Conservation (phyloP, 1,284 basidiomycete genomes). For the Austroboletus rostrupii region DNA sequence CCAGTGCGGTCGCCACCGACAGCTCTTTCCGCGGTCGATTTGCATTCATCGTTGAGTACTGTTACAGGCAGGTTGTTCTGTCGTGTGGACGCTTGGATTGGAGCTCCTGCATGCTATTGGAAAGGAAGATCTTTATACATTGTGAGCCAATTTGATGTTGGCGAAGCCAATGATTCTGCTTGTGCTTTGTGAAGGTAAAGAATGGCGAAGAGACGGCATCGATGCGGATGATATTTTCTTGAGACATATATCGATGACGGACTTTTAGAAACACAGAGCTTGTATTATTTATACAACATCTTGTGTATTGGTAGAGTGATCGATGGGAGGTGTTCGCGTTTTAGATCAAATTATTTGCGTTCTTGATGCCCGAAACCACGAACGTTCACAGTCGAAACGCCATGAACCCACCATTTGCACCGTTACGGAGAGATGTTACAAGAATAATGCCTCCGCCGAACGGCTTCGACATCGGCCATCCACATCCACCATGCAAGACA, state of each 20-base stretch:
- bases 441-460: too few species aligned
- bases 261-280: constrained; percentile 40
- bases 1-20: constrained; percentile 69
- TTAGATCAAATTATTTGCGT: too few species aligned
- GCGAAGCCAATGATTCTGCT: constrained; percentile 39
- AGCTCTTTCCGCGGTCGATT: constrained; percentile 63
- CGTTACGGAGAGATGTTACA: too few species aligned
- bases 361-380: too few species aligned
- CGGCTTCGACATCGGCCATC: too few species aligned
- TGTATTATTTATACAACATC: constrained; percentile 39
- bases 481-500: too few species aligned
- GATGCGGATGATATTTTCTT: constrained; percentile 18
- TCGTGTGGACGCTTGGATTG: not conserved
- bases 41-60: constrained; percentile 63
- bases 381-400: too few species aligned
- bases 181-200: constrained; percentile 40
- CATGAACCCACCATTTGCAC: too few species aligned
- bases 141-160: constrained; percentile 53
- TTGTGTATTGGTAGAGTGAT: too few species aligned
- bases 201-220: constrained; percentile 30
- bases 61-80: constrained; percentile 14
- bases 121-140: constrained; percentile 60
- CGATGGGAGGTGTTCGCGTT: too few species aligned
- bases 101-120: constrained; percentile 41
- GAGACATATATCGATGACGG: too few species aligned